Conservation (phyloP, 1,284 basidiomycete genomes). For the Coriolopsis trogii region DNA sequence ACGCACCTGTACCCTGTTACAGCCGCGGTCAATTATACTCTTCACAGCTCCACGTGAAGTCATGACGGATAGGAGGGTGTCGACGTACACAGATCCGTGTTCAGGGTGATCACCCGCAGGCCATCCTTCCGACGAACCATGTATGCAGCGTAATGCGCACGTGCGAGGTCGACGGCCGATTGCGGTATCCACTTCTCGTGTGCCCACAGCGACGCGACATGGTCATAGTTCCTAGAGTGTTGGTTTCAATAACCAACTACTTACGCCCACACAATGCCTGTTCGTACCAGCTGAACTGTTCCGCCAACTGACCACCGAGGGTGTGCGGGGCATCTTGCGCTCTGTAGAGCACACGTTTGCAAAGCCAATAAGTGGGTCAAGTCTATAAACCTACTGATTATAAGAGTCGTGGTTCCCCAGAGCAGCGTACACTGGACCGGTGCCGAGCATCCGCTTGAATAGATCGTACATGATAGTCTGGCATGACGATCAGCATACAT, state of each 20-base stretch:
- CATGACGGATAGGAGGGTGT: neutral
- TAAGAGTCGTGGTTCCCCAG: slow-evolving; percentile 81
- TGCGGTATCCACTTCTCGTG: slow-evolving; percentile 73
- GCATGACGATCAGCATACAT: neutral
- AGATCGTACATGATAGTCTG: slow-evolving; percentile 69
- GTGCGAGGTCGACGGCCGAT: slow-evolving; percentile 58
- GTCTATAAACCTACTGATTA: slow-evolving; percentile 48
- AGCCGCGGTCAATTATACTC: neutral
- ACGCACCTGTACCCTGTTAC: slow-evolving; percentile 51
- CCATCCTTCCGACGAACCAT: slow-evolving; percentile 71
- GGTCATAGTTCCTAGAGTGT: slow-evolving; percentile 82
- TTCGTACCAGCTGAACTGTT: slow-evolving; percentile 67
- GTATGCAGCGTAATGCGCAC: slow-evolving; percentile 76
- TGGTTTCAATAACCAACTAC: no score
- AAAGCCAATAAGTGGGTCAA: neutral
- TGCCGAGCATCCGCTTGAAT: slow-evolving; percentile 60
- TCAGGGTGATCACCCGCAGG: slow-evolving; percentile 74
- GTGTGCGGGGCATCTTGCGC: slow-evolving; percentile 67
- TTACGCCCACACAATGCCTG: neutral
- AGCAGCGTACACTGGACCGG: slow-evolving; percentile 71
- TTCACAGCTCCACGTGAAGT: neutral
- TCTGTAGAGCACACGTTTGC: slow-evolving; percentile 33
- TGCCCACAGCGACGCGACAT: slow-evolving; percentile 69
- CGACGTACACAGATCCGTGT: slow-evolving; percentile 72
- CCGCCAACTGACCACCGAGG: slow-evolving; percentile 52